Percentiles rank a stretch among this genome's conserved stretches.
Evolutionary conservation across 2,329 filamentous ascomycete species (phyloP).

Genomic region (Bisporella sp.): DNA sequence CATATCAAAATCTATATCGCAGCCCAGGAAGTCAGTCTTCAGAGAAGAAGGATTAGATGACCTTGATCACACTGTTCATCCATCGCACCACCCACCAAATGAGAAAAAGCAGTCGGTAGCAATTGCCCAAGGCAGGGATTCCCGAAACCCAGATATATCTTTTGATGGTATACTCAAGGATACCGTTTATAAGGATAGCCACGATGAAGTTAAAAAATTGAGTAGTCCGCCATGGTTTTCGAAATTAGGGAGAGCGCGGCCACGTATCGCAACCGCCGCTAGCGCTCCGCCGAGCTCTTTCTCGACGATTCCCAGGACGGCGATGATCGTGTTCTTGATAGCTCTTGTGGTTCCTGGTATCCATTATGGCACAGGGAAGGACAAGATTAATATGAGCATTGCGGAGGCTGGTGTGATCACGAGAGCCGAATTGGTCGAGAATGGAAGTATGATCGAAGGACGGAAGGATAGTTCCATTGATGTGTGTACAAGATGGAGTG

Average conservation of each 20-base stretch:
- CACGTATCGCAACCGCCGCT: slow-evolving; percentile 36
- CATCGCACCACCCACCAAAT: background rate
- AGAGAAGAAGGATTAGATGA: slow-evolving; percentile 24
- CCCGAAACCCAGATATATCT: background rate
- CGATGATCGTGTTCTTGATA: slow-evolving; percentile 43
- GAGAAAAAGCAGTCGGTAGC: background rate
- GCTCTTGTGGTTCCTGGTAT: slow-evolving; percentile 43
- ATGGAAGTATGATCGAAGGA: slow-evolving; percentile 26
- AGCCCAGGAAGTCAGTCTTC: slow-evolving; percentile 15
- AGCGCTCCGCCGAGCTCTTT: slow-evolving; percentile 36
- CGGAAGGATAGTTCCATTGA: slow-evolving; percentile 43
- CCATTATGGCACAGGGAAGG: slow-evolving; percentile 31
- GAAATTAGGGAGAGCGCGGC: slow-evolving; percentile 20
- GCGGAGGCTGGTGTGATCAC: slow-evolving; percentile 41
- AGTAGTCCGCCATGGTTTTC: slow-evolving; percentile 12
- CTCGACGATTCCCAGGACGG: slow-evolving; percentile 36
- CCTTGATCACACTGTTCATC: slow-evolving; percentile 14
- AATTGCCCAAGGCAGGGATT: background rate
- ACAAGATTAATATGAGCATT: slow-evolving; percentile 34
- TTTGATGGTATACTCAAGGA: slow-evolving; percentile 7
- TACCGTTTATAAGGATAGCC: slow-evolving; percentile 3
- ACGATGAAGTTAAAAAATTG: slow-evolving; percentile 2
- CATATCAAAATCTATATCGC: background rate
- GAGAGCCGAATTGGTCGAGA: slow-evolving; percentile 25
- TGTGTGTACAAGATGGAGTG: slow-evolving; percentile 59